Evolutionary conservation across 1,284 basidiomycete genomes (phyloP).

Genomic region (Coriolopsis trogii): DNA sequence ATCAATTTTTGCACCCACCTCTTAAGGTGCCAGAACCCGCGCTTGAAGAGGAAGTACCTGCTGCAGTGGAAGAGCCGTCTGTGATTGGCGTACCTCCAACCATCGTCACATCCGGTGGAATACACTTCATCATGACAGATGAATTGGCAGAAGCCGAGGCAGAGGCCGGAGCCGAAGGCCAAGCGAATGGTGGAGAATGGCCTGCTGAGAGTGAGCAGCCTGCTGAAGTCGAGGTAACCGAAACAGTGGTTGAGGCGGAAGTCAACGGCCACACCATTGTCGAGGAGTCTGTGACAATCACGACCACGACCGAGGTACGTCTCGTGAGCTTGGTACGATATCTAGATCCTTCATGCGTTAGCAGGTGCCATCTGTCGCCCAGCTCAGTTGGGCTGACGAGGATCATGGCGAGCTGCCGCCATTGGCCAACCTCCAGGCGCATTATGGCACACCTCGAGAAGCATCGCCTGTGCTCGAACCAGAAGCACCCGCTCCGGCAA

Average conservation of each 20-base stretch:
- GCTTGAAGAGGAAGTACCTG: constrained; percentile 9
- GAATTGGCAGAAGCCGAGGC: constrained; percentile 53
- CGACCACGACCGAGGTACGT: constrained; percentile 31
- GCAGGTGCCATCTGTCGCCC: constrained; percentile 39
- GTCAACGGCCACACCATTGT: constrained; percentile 30
- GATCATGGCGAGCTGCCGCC: constrained; percentile 45
- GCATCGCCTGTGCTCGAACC: constrained; percentile 47
- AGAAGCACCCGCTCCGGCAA: constrained; percentile 33
- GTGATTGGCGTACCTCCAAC: constrained; percentile 41
- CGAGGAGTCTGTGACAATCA: constrained; percentile 30
- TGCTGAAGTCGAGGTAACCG: constrained; percentile 30
- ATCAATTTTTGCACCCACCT: constrained; percentile 53
- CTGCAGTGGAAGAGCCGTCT: constrained; percentile 32
- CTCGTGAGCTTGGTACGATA: no score
- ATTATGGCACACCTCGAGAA: constrained; percentile 42
- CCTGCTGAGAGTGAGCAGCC: constrained; percentile 21
- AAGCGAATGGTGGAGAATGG: constrained; percentile 14
- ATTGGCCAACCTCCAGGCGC: constrained; percentile 43
- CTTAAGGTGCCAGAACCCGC: constrained; percentile 30
- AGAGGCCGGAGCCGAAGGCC: constrained; percentile 57
- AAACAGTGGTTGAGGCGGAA: constrained; percentile 27
- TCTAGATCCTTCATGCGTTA: constrained; percentile 1
- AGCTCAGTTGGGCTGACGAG: constrained; percentile 52
- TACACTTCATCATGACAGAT: constrained; percentile 79
- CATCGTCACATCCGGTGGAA: constrained; percentile 49